A percentile compares a stretch with the other conserved stretches of the same genome.
phyloP scores from a whole-genome alignment of 805 yeast species.

The Candida saitoana region DNA sequence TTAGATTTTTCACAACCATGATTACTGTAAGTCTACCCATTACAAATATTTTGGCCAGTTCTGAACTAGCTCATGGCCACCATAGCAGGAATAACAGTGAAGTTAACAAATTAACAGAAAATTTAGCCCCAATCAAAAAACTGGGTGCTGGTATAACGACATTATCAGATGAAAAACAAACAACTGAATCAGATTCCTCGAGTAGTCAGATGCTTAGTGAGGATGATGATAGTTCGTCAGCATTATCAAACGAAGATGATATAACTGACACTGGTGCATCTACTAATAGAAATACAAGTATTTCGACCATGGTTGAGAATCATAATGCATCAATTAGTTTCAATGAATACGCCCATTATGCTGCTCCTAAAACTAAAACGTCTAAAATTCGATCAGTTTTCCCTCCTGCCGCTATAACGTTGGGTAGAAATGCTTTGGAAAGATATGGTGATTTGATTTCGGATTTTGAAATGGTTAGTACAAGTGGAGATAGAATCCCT shows the following conservation, averaged over 20 bases:
- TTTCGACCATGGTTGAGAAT: slow-evolving; percentile 16
- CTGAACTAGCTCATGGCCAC: slow-evolving; percentile 34
- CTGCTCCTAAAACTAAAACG: slow-evolving; percentile 66
- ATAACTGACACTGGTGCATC: not conserved
- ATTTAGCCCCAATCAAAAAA: not conserved
- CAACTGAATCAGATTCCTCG: slow-evolving; percentile 7
- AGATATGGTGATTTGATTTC: slow-evolving; percentile 59
- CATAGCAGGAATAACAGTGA: slow-evolving; percentile 13
- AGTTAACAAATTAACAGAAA: slow-evolving; percentile 5
- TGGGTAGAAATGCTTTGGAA: slow-evolving; percentile 72
- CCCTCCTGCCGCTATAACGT: slow-evolving; percentile 72
- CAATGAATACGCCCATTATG: slow-evolving; percentile 69
- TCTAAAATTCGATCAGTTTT: slow-evolving; percentile 66
- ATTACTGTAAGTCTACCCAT: slow-evolving; percentile 53
- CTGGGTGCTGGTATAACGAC: not conserved
- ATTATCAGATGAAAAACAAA: slow-evolving; percentile 1
- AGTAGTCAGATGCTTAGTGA: slow-evolving; percentile 5
- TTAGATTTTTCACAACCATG: slow-evolving; percentile 45
- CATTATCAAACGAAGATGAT: slow-evolving; percentile 2
- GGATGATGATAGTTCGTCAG: slow-evolving; percentile 7
- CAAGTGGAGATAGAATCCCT: slow-evolving; percentile 66
- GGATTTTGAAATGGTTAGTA: slow-evolving; percentile 67
- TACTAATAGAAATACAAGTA: slow-evolving; percentile 14
- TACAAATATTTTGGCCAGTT: slow-evolving; percentile 45
- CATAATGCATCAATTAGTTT: slow-evolving; percentile 38